phyloP scores from a whole-genome alignment of 345 rosid species.

The Firmiana major region DNA sequence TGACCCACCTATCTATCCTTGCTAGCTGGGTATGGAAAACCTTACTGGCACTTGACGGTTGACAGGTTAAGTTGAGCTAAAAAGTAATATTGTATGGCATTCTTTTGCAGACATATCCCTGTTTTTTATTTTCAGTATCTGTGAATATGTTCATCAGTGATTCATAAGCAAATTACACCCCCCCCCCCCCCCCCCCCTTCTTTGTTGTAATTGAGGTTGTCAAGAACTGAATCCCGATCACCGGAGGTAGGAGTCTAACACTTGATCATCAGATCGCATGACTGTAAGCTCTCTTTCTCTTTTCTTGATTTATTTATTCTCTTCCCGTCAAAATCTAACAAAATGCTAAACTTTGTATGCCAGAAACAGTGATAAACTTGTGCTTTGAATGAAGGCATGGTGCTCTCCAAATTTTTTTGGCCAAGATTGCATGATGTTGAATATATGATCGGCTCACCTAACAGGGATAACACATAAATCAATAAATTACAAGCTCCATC shows the following conservation, averaged over 20 bases:
- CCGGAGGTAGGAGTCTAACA: no score
- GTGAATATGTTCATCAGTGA: no score
- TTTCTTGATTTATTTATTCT: not conserved
- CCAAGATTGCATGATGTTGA: not conserved
- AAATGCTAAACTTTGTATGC: not conserved
- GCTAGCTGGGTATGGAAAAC: not conserved
- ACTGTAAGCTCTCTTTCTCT: not conserved
- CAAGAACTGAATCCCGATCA: no score
- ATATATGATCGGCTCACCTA: not conserved
- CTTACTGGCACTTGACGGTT: not conserved
- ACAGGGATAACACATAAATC: no score
- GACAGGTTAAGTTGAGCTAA: not conserved
- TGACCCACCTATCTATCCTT: not conserved
- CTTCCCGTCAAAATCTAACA: not conserved
- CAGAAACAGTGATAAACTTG: not conserved
- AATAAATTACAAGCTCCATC: not conserved
- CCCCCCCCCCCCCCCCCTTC: no score
- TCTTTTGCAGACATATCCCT: not conserved
- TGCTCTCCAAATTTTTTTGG: not conserved
- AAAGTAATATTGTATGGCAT: not conserved
- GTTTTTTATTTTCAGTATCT: not conserved
- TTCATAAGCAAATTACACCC: no score
- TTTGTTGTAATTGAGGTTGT: no score
- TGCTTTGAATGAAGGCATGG: not conserved
- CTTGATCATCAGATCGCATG: no score